Base-by-base conservation (phyloP, 164 flowering plant genomes). In the Tinospora cordifolia region DNA sequence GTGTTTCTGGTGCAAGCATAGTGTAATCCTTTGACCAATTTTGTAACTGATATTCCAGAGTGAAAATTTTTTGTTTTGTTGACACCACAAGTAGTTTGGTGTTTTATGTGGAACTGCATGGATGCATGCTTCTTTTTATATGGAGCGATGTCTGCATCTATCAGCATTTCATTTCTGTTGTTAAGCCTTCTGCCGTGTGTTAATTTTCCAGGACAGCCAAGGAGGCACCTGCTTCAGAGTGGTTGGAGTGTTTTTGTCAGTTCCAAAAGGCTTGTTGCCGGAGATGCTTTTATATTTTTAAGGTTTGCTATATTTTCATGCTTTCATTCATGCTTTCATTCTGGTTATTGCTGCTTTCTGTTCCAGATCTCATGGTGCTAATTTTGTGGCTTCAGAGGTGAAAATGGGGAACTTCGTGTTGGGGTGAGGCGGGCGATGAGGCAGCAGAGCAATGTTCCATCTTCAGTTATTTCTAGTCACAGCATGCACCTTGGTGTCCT, bases 241-340 rank as follows among this genome's bases (percentile, higher is more conserved):
- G 99, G 99, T 36, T 94, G 99, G 99, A 92, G 98, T 71, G 93
- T 90, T 27, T 94, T 94, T 84, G 97, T 94, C 69, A 90, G 97
- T 77, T 89, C 97, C 17, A 94, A 94, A 75, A 87, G 89, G 78
- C 99, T 94, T 68, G 97, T 92, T 72, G 99, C 97, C 5, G 99
- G 99, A 30, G 99, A 94, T 86, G 97, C 98, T 21, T 94, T 94
- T 73, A 92, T 94, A 46, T 94, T 94, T 78, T 83, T 94, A 40
- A 91, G 98, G 98, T 91, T 36, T 74, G 49, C 30, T 71, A 63
- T 30, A 41, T 62, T n/a, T 17, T 5, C 41, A 27, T 70, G 40
- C n/a, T 25, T n/a, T n/a, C n/a, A n/a, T n/a, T n/a, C 24, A 59
- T 9, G 2, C 39, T 17, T 6, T 4, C 30, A 59, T 6, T 12